phyloP scores from a whole-genome alignment of 768 basidiomycete species.

The Termitomyces sp. region DNA sequence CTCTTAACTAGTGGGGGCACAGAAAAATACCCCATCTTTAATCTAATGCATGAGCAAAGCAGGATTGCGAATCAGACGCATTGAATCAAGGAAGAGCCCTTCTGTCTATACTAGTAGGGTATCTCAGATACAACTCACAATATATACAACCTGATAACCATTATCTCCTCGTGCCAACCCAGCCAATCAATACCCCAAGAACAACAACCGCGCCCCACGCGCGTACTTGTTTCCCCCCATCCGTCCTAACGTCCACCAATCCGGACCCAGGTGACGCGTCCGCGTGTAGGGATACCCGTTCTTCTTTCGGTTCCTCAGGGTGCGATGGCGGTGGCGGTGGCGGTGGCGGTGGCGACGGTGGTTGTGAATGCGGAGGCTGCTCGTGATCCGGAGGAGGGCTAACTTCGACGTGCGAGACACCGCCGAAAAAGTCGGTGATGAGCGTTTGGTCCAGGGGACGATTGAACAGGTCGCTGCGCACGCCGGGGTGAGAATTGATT shows the following conservation, averaged over 20 bases:
- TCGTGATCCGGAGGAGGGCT: slow-evolving; percentile 3
- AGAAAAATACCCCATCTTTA: too few relatives aligned
- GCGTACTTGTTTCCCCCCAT: not conserved
- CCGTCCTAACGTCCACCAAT: too few relatives aligned
- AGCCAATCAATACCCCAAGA: slow-evolving; percentile 29
- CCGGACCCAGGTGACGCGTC: too few relatives aligned
- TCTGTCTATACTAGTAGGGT: too few relatives aligned
- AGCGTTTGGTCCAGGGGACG: slow-evolving; percentile 59
- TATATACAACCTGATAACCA: too few relatives aligned
- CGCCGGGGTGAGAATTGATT: slow-evolving; percentile 86
- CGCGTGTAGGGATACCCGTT: not conserved
- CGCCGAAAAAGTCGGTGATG: slow-evolving; percentile 88
- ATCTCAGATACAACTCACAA: too few relatives aligned
- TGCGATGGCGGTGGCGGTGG: not conserved
- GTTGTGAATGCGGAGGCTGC: not conserved
- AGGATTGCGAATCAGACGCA: too few relatives aligned
- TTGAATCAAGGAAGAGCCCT: too few relatives aligned
- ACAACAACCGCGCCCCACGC: slow-evolving; percentile 20
- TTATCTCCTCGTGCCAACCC: slow-evolving; percentile 23
- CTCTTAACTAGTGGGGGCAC: too few relatives aligned
- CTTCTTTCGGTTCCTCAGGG: not conserved
- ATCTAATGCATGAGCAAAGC: too few relatives aligned
- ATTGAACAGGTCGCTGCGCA: slow-evolving; percentile 79
- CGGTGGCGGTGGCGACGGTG: not conserved
- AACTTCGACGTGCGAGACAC: slow-evolving; percentile 81